Evolutionary conservation across 495 filamentous ascomycete species (phyloP).

Genomic region (Penicillium paxilli): DNA sequence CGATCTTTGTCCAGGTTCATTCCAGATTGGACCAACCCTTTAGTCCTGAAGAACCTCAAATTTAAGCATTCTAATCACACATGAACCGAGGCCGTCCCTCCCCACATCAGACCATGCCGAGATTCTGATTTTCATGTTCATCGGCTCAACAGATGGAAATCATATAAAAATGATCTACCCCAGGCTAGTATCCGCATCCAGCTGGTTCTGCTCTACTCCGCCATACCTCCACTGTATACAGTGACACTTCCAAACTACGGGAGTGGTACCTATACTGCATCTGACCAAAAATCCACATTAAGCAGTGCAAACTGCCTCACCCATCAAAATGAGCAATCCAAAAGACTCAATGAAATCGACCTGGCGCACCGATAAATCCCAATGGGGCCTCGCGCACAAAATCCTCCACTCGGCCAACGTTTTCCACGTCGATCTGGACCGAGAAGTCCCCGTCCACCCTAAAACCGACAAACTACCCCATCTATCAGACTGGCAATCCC

Average conservation of each 20-base stretch:
- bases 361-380: constrained; percentile 25
- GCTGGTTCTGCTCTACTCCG: too few species aligned
- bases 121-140: neutral
- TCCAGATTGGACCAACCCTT: too few species aligned
- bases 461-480: constrained; percentile 35
- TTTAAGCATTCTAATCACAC: neutral
- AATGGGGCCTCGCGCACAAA: constrained; percentile 32
- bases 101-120: neutral
- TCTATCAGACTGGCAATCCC: constrained; percentile 24
- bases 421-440: constrained; percentile 22
- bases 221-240: too few species aligned
- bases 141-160: neutral
- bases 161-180: neutral
- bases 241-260: too few species aligned
- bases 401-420: constrained; percentile 28
- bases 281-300: too few species aligned
- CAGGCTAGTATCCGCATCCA: neutral
- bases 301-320: neutral
- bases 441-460: constrained; percentile 30
- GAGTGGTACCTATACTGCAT: too few species aligned
- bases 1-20: too few species aligned
- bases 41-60: neutral
- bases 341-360: constrained; percentile 42
- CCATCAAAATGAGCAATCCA: constrained; percentile 13
- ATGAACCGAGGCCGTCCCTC: neutral